Conservation (phyloP, 169 alveolate genomes). For the Eimeria brunetti region DNA sequence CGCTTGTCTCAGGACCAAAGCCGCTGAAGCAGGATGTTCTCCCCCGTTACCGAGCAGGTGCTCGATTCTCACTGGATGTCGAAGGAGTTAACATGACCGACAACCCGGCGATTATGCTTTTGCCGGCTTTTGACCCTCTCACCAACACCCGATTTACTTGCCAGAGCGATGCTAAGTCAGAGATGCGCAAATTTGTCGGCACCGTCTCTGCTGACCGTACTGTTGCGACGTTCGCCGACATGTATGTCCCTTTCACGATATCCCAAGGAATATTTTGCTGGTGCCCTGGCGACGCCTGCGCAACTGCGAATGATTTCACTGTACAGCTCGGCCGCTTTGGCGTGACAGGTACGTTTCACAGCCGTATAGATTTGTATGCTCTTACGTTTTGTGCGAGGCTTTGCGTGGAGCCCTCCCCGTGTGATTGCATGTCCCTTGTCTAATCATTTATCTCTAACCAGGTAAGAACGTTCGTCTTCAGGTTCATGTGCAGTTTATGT, state of each 20-base stretch:
- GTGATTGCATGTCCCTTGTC: background rate
- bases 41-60: slow-evolving; percentile 31
- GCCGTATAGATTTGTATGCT: background rate
- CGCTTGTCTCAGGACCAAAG: slow-evolving; percentile 38
- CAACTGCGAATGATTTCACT: slow-evolving; percentile 15
- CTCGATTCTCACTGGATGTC: slow-evolving; percentile 20
- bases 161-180: slow-evolving; percentile 36
- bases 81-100: slow-evolving; percentile 22
- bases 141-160: slow-evolving; percentile 37
- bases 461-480: background rate
- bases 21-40: slow-evolving; percentile 25
- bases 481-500: background rate
- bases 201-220: slow-evolving; percentile 38
- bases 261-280: slow-evolving; percentile 47
- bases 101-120: slow-evolving; percentile 8
- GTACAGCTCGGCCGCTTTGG: slow-evolving; percentile 51
- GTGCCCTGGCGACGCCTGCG: slow-evolving; percentile 60
- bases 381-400: background rate
- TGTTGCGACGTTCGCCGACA: slow-evolving; percentile 7
- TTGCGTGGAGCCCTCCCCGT: background rate
- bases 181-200: slow-evolving; percentile 36
- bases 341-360: slow-evolving; percentile 47
- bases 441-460: background rate
- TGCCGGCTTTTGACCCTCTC: slow-evolving; percentile 30
- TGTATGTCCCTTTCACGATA: slow-evolving; percentile 48